Percentiles rank a stretch among this genome's conserved stretches.
phyloP scores from a whole-genome alignment of 108 stramenopile genomes.

The Nitzschia sp. region DNA sequence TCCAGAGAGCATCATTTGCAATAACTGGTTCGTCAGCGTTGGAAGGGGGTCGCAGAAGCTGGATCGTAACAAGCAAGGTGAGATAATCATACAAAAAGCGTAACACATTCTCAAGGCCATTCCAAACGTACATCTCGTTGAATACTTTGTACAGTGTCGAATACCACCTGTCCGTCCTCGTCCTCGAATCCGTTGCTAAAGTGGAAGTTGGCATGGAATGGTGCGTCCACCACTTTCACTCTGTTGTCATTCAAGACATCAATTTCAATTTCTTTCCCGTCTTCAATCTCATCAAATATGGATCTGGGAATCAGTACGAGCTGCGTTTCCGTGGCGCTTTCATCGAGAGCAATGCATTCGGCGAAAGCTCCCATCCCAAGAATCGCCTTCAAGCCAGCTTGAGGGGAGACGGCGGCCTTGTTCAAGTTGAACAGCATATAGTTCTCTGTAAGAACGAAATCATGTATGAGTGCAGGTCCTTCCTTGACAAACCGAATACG shows the following conservation, averaged over 20 bases:
- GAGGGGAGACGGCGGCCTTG: background rate
- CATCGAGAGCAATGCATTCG: constrained; percentile 32
- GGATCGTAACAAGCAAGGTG: background rate
- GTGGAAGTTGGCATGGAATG: constrained; percentile 44
- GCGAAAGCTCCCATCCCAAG: constrained; percentile 38
- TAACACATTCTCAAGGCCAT: background rate
- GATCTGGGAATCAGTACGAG: constrained; percentile 35
- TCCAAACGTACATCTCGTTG: background rate
- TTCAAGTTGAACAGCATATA: constrained; percentile 33
- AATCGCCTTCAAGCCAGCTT: constrained; percentile 16
- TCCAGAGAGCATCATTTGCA: background rate
- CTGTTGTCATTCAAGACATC: constrained; percentile 6
- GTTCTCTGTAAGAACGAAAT: constrained; percentile 42
- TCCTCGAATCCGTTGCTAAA: constrained; percentile 53
- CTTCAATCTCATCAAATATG: background rate
- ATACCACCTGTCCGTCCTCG: constrained; percentile 43
- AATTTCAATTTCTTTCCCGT: constrained; percentile 25
- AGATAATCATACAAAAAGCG: background rate
- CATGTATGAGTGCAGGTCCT: constrained; percentile 38
- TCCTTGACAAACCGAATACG: constrained; percentile 5
- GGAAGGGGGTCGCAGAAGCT: background rate
- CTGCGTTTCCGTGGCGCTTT: constrained; percentile 16
- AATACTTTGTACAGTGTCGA: constrained; percentile 32
- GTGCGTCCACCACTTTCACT: background rate
- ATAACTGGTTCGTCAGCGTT: background rate